These are phyloP conservation scores for Fusarium brachygibbosum DNA, from an alignment of 2,329 filamentous ascomycete species.

Conservation along the genomic window DNA sequence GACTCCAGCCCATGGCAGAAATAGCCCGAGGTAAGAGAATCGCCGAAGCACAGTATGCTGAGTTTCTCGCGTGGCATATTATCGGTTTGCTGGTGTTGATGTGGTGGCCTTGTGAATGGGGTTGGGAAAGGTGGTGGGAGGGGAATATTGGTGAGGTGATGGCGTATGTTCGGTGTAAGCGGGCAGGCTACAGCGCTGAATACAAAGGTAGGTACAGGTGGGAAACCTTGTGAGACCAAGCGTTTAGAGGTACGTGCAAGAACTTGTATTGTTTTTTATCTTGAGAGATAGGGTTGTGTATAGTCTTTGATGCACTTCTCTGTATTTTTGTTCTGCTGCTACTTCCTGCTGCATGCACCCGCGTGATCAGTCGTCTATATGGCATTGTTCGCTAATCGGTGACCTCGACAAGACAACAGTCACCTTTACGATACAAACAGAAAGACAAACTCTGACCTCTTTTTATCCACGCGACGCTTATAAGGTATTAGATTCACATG, in stretches of 20 bases:
- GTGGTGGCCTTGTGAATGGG: constrained; percentile 2
- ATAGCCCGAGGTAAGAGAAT: constrained; percentile 73
- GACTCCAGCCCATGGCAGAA: constrained; percentile 56
- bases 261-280: not conserved
- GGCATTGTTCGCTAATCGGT: not conserved
- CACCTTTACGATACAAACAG: not conserved
- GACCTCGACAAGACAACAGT: no score
- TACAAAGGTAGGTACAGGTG: not conserved
- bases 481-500: no score
- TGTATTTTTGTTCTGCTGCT: not conserved
- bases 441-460: not conserved
- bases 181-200: constrained; percentile 25
- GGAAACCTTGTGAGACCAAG: no score
- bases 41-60: constrained; percentile 73
- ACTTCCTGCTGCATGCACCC: not conserved
- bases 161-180: constrained; percentile 30
- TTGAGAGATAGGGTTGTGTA: not conserved
- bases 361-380: not conserved
- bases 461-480: not conserved
- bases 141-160: constrained; percentile 10
- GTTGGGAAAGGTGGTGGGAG: constrained; percentile 13
- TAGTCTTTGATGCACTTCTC: not conserved
- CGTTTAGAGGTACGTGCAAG: not conserved
- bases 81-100: not conserved
- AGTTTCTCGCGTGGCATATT: constrained; percentile 55